Evolutionary conservation across 768 basidiomycete genomes (phyloP), one percentile per base, ranked within the genome.

Genomic region (Collybia sp.): DNA sequence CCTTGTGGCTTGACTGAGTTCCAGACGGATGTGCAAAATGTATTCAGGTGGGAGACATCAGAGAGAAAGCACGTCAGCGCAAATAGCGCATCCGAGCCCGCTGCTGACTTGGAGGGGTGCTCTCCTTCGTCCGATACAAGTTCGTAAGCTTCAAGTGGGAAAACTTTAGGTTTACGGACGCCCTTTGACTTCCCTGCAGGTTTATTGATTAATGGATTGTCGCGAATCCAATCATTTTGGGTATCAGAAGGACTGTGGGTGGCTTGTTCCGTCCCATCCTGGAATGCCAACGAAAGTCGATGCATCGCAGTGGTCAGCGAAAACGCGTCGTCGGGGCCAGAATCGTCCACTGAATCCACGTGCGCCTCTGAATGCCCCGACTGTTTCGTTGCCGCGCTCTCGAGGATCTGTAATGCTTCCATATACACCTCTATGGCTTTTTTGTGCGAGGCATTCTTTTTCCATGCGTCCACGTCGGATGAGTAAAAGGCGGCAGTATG

Each of bases 151-250:
- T 47, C 46, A 10, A 47, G 32, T n/a, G 48, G 43, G 12, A 12
- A 45, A 13, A 18, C 39, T 25, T 49, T 49, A 13, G 30, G 12
- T 16, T 49, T 49, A 30, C 30, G 36, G 25, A 25, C 25, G 25
- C 25, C 25, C 25, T 49, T 48, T 2, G 30, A 42, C 25, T 44
- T 49, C 5, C 11, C 34, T 18, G 31, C 31, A 11, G 43, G 35
- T 4, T 17, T 19, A 16, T 30, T 34, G 12, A 44, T 30, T 3
- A 44, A 30, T 9, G 43, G 42, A 43, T 47, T 47, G 25, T 49
- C 48, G 20, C 37, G 42, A 15, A 49, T 31, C 43, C 48, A 49
- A 32, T 49, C 48, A 40, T 44, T 49, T 41, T 44, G 42, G 9
- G 31, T 33, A 12, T 33, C 38, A 8, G 25, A 25, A 8, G 25